These are phyloP conservation scores for Pachyrhizus erosus DNA, from an alignment of 306 rosid genomes.

Conservation along the genomic window DNA sequence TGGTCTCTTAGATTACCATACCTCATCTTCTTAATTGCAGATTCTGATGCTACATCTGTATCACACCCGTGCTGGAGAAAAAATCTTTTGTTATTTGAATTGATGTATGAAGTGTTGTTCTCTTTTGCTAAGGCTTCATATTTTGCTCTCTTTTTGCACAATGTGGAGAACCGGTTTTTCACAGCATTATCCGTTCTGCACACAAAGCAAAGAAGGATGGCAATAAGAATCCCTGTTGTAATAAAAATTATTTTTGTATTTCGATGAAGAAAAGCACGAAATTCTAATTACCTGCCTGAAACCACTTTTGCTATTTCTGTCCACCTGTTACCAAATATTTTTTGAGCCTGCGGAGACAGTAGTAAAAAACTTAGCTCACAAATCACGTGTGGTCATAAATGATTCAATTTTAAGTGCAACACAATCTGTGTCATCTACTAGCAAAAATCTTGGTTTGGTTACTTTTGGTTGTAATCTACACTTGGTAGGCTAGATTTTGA, in stretches of 20 bases:
- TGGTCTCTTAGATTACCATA: conserved; percentile 44
- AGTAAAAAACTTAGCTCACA: conserved; percentile 39
- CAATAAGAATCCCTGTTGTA: conserved; percentile 20
- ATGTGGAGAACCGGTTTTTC: conserved; percentile 91
- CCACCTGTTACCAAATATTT: conserved; percentile 96
- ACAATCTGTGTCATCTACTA: background rate
- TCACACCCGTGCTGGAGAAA: conserved; percentile 53
- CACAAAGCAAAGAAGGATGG: conserved; percentile 26
- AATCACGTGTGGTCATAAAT: background rate
- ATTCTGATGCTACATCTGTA: conserved; percentile 62
- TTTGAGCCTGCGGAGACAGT: conserved; percentile 83
- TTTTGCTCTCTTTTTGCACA: conserved; percentile 99
- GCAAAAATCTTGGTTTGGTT: conserved; percentile 14
- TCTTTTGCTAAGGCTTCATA: conserved; percentile 92
- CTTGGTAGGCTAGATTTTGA: conserved; percentile 16
- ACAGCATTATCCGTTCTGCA: conserved; percentile 99
- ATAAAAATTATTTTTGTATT: conserved; percentile 1
- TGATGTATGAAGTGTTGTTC: conserved; percentile 68
- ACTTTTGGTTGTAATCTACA: conserved; percentile 23
- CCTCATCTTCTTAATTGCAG: conserved; percentile 73
- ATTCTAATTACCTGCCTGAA: conserved; percentile 87
- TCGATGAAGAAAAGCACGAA: conserved; percentile 24
- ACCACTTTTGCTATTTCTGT: conserved; percentile 99
- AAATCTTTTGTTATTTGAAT: conserved; percentile 77
- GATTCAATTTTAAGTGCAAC: background rate